phyloP scores from a whole-genome alignment of 139 green algal species.

The Ettlia oleoabundans region DNA sequence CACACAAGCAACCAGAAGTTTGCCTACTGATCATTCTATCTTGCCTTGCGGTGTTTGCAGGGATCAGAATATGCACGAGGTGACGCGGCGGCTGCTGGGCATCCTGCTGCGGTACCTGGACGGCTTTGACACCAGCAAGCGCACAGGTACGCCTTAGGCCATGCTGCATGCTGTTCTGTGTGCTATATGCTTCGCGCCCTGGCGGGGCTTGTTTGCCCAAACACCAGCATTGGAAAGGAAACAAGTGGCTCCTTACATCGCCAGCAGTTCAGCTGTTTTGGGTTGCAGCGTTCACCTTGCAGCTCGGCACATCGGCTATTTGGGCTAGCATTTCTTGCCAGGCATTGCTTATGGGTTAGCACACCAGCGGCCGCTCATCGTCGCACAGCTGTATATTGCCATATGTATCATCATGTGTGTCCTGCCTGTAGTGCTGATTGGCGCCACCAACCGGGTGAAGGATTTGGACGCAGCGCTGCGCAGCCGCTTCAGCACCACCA shows the following conservation, averaged over 20 bases:
- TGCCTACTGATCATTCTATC: background rate
- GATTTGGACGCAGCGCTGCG: slow-evolving; percentile 91
- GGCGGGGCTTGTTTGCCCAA: no score
- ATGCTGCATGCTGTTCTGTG: background rate
- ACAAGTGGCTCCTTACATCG: no score
- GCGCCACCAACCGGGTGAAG: slow-evolving; percentile 84
- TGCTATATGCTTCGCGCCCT: background rate
- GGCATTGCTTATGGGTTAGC: no score
- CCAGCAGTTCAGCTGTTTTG: no score
- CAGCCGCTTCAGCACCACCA: slow-evolving; percentile 69
- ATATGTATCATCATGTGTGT: background rate
- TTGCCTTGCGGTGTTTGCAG: background rate
- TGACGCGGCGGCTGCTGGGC: slow-evolving; percentile 79
- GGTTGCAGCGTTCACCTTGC: no score
- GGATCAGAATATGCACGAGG: slow-evolving; percentile 84
- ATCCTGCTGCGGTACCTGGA: slow-evolving; percentile 92
- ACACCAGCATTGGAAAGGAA: no score
- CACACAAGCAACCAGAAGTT: background rate
- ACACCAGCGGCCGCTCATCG: background rate
- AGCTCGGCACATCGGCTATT: no score
- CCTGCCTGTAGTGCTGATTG: slow-evolving; percentile 74
- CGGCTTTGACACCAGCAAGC: slow-evolving; percentile 65
- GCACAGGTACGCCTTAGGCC: slow-evolving; percentile 4
- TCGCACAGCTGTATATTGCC: background rate
- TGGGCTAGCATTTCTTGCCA: no score